Evolutionary conservation across 2,329 filamentous ascomycete species (phyloP), one percentile per base, ranked within the genome.

Genomic region (Pyrenochaeta sp.): DNA sequence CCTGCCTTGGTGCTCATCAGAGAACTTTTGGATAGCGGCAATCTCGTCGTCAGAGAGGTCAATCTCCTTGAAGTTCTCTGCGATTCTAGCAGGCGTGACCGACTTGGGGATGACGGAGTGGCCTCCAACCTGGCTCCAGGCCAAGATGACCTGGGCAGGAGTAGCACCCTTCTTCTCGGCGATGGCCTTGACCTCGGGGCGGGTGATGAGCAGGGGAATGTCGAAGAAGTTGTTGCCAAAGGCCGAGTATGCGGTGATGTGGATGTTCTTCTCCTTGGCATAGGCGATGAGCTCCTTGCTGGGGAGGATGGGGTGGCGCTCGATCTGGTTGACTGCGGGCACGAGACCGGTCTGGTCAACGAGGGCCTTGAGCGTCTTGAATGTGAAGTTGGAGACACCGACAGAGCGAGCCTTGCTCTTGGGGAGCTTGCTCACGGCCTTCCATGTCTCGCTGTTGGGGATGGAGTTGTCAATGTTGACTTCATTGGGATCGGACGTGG

Each of bases 111-210:
- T 63, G 26, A 64, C 61, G 11, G 57, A 61, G 48, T 61, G 55
- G 11, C 59, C 61, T 13, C 59, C 57, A 80, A 95, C 90, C n/a
- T 89, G 95, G 31, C 89, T 84, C 91, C 91, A 96, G 62, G 90
- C 82, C 58, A 96, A 80, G 48, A 96, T 80, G 26, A 96, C 80
- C 78, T 96, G 90, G 6, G 88, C 87, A 6, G 89, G 81, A 7
- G 85, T 83, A 18, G 86, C 80, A 3, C 83, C 79, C 13, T 83
- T 80, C 59, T 82, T 79, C 59, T 81, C 76, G 17, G 87, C 87
- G 55, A 44, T 87, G 84, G 61, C 83, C 80, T 71, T 87, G 72
- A 90, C 82, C 67, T 84, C 85, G 68, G 83, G 81, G 9, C 89
- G 77, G 3, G 82, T 85, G 48, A 85, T 89, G 77, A 80, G 88